phyloP scores from a whole-genome alignment of 352 stramenopile genomes.

The Phytophthora pluvialis region DNA sequence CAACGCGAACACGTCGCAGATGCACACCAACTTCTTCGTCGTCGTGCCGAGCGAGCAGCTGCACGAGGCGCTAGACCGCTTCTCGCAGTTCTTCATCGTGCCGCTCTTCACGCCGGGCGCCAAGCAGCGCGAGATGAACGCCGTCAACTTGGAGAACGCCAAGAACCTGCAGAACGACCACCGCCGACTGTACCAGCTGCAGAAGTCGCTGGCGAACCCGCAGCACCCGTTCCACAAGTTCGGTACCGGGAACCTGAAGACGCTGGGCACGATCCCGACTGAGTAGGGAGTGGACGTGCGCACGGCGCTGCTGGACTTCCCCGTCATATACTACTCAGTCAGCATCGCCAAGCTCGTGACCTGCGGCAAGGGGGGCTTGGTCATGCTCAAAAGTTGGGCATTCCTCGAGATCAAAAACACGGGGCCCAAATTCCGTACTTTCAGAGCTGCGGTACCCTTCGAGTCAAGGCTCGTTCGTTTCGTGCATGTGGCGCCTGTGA shows the following conservation, averaged over 20 bases:
- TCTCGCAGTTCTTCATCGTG: slow-evolving; percentile 97
- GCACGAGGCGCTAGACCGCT: slow-evolving; percentile 92
- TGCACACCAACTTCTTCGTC: slow-evolving; percentile 98
- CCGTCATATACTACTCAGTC: slow-evolving; percentile 90
- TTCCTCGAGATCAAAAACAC: slow-evolving; percentile 90
- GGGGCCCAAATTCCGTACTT: slow-evolving; percentile 50
- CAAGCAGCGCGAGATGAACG: slow-evolving; percentile 95
- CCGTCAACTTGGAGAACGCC: slow-evolving; percentile 96
- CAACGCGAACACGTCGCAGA: slow-evolving; percentile 97
- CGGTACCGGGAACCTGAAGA: slow-evolving; percentile 90
- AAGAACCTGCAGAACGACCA: slow-evolving; percentile 97
- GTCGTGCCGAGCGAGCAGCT: slow-evolving; percentile 88
- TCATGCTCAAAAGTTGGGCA: slow-evolving; percentile 80
- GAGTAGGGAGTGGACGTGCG: slow-evolving; percentile 64
- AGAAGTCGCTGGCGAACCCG: slow-evolving; percentile 74
- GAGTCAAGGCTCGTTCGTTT: slow-evolving; percentile 46
- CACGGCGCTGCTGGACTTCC: slow-evolving; percentile 81
- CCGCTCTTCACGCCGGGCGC: slow-evolving; percentile 92
- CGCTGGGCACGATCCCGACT: slow-evolving; percentile 55
- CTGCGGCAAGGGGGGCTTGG: slow-evolving; percentile 87
- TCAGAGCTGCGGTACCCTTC: slow-evolving; percentile 55
- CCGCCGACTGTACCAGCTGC: slow-evolving; percentile 82
- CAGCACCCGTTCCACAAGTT: slow-evolving; percentile 91
- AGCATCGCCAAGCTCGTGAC: slow-evolving; percentile 92
- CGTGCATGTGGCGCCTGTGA: slow-evolving; percentile 65